Base-by-base conservation (phyloP, 2,329 filamentous ascomycete species). In the Hysterium pulicare region DNA sequence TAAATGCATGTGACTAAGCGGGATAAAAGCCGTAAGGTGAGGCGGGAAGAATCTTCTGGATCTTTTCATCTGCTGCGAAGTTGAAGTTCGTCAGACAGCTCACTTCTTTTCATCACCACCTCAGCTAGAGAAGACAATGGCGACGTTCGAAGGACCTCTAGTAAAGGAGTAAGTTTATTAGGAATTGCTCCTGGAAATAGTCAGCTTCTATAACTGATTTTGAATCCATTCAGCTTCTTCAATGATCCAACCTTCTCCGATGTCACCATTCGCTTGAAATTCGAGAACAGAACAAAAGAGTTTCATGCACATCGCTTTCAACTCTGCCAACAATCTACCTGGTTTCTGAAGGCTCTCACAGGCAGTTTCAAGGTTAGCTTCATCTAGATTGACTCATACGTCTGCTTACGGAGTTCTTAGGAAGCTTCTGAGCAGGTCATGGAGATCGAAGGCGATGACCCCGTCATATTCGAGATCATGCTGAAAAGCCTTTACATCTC, bases 371-470 rank as follows among this genome's bases (percentile, higher is more conserved):
- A 9, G 15, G 13, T 7, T 15, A 7, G 16, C 7, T 33, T 7
- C 32, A 28, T 28, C n/a, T 28, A 13, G 8, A 33, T 33, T n/a
- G 32, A 33, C 16, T 15, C 17, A 8, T 15, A 9, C 8, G 7
- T 15, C 7, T 9, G 17, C 32, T 33, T n/a, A n/a, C n/a, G n/a
- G n/a, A n/a, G 17, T 9, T 33, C 16, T 33, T 33, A 7, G 15
- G 15, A 51, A 38, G 47, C 47, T 31, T 5, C 13, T 2, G 13
- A 13, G 26, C 24, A 35, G n/a, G 34, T 36, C 9, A 48, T 53
- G n/a, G 35, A 49, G 13, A 19, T 54, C 5, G 33, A 48, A 15
- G 44, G 50, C n/a, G 49, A 52, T 33, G 42, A 48, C n/a, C 49
- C 47, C 2, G 37, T 40, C 1, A 15, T 38, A 22, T 47, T 50